These are phyloP conservation scores for Solanum arcanum DNA, from an alignment of 257 asterid genomes.

Conservation along the genomic window DNA sequence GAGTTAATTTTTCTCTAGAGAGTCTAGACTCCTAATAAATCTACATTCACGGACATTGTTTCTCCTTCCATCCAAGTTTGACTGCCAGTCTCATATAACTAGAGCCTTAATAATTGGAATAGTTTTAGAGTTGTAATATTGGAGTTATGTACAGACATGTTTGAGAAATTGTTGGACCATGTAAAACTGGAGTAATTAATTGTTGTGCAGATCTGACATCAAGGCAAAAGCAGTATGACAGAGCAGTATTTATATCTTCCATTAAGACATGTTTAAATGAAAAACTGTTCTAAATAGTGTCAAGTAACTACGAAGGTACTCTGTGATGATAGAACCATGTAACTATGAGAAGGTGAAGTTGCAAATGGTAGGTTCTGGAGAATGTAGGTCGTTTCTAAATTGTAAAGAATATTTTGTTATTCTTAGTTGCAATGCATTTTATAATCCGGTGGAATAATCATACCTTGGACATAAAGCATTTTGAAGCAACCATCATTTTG, in stretches of 20 bases:
- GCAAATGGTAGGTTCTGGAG: not conserved
- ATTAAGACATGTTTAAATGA: not conserved
- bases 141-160: not conserved
- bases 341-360: not conserved
- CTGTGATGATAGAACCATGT: not conserved
- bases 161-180: not conserved
- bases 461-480: not conserved
- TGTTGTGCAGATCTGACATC: not conserved
- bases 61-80: not conserved
- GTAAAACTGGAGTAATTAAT: not conserved
- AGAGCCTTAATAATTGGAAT: not conserved
- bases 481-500: not conserved
- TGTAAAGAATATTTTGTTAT: not conserved
- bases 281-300: not conserved
- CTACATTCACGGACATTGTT: not conserved
- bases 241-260: not conserved
- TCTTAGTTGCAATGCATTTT: not conserved
- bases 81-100: not conserved
- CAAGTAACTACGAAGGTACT: not conserved
- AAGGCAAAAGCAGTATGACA: not conserved
- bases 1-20: not conserved
- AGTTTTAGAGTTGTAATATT: not conserved
- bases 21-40: not conserved
- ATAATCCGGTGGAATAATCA: not conserved
- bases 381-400: not conserved